These are phyloP conservation scores for Cladosporium sp. DNA, from an alignment of 2,329 filamentous ascomycete genomes.

Conservation along the genomic window DNA sequence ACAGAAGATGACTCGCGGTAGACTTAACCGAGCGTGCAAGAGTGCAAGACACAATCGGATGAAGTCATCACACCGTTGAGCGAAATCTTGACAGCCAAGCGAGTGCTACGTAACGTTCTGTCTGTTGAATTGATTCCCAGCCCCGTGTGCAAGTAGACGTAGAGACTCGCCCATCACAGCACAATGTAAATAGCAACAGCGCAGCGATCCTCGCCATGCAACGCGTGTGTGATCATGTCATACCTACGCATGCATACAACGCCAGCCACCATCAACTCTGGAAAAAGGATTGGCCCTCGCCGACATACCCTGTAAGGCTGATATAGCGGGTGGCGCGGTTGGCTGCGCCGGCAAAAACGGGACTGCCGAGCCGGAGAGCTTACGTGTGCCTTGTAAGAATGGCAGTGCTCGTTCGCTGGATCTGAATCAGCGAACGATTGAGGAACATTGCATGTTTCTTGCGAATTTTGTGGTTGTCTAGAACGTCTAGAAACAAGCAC, in stretches of 20 bases:
- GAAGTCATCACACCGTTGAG: slow-evolving; percentile 1
- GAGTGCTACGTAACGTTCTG: neutral
- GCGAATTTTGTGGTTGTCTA: neutral
- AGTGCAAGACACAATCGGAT: neutral
- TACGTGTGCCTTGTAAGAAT: neutral
- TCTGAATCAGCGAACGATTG: neutral
- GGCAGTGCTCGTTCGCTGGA: neutral
- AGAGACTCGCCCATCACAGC: neutral
- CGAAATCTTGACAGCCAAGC: neutral
- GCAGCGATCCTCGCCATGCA: neutral
- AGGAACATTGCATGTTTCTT: neutral
- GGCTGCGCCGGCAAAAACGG: neutral
- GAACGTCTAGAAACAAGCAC: neutral
- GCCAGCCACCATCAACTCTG: neutral
- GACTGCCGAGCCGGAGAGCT: slow-evolving; percentile 6
- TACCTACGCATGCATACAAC: neutral
- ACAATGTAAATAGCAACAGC: slow-evolving; percentile 7
- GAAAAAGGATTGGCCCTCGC: neutral
- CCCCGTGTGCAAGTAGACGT: neutral
- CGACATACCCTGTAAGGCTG: slow-evolving; percentile 10
- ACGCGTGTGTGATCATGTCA: slow-evolving; percentile 5
- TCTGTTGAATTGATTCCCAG: neutral
- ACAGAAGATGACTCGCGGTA: neutral
- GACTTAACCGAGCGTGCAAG: neutral
- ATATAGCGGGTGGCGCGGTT: slow-evolving; percentile 3